A percentile compares a stretch with the other conserved stretches of the same genome.
Evolutionary conservation across 495 filamentous ascomycete genomes (phyloP).

Genomic region (Xylaria curta): DNA sequence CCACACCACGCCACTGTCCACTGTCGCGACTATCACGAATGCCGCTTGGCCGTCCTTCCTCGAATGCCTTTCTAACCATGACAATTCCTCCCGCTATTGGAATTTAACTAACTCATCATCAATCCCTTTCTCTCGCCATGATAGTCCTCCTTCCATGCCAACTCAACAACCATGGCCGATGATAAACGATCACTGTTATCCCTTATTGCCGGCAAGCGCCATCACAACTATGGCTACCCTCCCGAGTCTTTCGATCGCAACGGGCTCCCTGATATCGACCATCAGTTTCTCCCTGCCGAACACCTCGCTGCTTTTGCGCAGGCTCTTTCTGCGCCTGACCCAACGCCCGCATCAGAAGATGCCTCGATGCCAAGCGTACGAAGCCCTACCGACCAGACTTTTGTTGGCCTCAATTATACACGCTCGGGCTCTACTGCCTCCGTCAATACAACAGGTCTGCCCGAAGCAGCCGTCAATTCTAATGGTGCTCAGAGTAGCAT

Average conservation of each 20-base stretch:
- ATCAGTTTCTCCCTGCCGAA: constrained; percentile 67
- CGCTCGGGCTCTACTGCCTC: constrained; percentile 34
- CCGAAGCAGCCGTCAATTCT: constrained; percentile 28
- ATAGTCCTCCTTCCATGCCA: background rate
- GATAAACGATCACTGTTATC: constrained; percentile 33
- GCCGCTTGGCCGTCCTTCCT: background rate
- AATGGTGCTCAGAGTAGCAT: constrained; percentile 41
- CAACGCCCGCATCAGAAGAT: constrained; percentile 48
- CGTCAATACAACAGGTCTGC: constrained; percentile 25
- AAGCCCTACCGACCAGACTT: constrained; percentile 37
- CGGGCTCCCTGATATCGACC: constrained; percentile 66
- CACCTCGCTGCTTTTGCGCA: constrained; percentile 63
- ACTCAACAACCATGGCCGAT: constrained; percentile 40
- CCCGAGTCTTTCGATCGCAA: constrained; percentile 55
- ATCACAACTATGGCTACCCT: constrained; percentile 52
- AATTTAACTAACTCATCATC: background rate
- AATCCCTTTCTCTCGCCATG: constrained; percentile 21
- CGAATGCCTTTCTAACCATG: background rate
- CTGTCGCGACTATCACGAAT: background rate
- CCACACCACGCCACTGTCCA: too few relatives aligned
- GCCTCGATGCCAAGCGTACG: constrained; percentile 36
- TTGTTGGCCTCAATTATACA: constrained; percentile 31
- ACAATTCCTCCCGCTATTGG: background rate
- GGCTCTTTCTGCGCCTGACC: constrained; percentile 63
- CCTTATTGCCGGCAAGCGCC: constrained; percentile 34